Base-by-base conservation (phyloP, 805 yeast genomes). In the Cyberlindnera subsufficiens region DNA sequence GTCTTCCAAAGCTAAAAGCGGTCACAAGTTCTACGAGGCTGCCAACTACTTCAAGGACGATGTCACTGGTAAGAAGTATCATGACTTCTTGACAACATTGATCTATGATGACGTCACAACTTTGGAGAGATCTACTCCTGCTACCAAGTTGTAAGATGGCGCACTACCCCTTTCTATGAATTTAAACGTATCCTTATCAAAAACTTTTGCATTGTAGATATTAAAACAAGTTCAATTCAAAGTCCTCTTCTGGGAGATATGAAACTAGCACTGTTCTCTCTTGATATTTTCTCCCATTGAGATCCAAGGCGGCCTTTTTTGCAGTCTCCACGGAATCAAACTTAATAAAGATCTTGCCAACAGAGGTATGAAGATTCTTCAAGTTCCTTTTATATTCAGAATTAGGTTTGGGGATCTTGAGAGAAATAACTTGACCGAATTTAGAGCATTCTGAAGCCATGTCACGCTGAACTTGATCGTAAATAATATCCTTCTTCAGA, bases 61-160 rank as follows among this genome's bases (percentile, higher is more conserved):
- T 63, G 79, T 84, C 43, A 72, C 77, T 47, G 90, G 83, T 49
- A 78, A 77, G 56, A 78, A 78, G 57, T 80, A 82, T 64, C 80
- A 84, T 45, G 90, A 85, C 58, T 85, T 85, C 65, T 75, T 85
- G 56, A 85, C 95, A 37, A 80, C 82, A 30, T 71, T 84, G 64
- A 71, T 85, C 58, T 85, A 85, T 61, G 89, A 84, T 53, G 86
- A 85, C 44, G 74, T 81, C 44, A 75, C 81, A 38, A 78, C 85
- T 3, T 44, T 66, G 36, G 67, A 53, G 39, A 56, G 54, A 51
- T 19, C 53, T 10, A 27, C 36, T 3, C 41, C 47, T 6, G 57
- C 57, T 14, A 42, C 47, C 9, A 53, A 48, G 40, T 45, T 53
- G 37, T 53, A 35, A 49, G 15, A n/a, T 34, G 16, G 20, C 14